Evolutionary conservation across 768 basidiomycete species (phyloP).

Genomic region (Russula sp.): DNA sequence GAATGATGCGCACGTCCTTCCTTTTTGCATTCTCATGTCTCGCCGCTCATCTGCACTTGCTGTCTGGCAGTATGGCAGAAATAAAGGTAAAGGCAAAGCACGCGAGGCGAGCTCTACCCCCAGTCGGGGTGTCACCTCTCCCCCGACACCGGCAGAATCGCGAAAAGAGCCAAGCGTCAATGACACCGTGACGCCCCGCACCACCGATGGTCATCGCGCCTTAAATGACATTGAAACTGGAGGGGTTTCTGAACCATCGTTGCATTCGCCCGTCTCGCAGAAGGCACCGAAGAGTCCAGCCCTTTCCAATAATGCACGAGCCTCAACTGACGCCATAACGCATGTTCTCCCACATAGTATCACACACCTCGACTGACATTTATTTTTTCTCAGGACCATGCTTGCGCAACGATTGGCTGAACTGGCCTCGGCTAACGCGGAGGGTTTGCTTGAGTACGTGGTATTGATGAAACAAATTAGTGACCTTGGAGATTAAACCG

Average conservation of each 20-base stretch:
- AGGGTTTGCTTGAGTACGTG: constrained; percentile 72
- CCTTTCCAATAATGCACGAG: constrained; percentile 10
- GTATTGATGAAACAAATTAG: constrained; percentile 6
- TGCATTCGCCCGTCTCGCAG: constrained; percentile 13
- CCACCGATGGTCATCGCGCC: neutral
- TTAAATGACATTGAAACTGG: constrained; percentile 11
- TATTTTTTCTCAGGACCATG: constrained; percentile 57
- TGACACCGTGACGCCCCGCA: constrained; percentile 19
- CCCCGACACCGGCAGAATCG: constrained; percentile 8
- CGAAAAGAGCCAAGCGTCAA: constrained; percentile 26
- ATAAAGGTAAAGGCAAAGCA: constrained; percentile 37
- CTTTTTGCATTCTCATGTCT: constrained; percentile 15
- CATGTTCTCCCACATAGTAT: constrained; percentile 23
- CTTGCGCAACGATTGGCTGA: constrained; percentile 81
- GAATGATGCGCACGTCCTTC: constrained; percentile 3
- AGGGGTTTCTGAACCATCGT: constrained; percentile 29
- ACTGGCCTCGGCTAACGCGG: constrained; percentile 72
- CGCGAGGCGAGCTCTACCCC: constrained; percentile 32
- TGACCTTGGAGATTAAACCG: constrained; percentile 7
- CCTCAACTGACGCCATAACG: constrained; percentile 28
- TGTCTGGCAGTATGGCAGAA: constrained; percentile 36
- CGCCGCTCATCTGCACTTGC: constrained; percentile 14
- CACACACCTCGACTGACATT: constrained; percentile 23
- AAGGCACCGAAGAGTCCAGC: constrained; percentile 6
- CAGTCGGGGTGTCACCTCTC: constrained; percentile 24